A percentile compares a stretch with the other conserved stretches of the same genome.
phyloP scores from a whole-genome alignment of 2,329 filamentous ascomycete species.

The Coniochaeta ligniaria region DNA sequence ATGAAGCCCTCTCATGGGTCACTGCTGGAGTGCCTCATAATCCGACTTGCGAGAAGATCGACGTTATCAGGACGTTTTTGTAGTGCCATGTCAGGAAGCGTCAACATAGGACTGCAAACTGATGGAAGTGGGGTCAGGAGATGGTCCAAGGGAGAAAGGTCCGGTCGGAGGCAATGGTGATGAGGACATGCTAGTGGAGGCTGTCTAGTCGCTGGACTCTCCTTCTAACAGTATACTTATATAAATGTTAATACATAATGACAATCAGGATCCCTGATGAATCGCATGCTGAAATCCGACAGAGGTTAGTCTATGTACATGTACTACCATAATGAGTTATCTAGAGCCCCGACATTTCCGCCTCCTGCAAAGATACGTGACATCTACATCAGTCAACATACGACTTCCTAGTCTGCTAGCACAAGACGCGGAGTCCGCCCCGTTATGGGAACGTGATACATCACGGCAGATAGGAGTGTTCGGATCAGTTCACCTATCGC shows the following conservation, averaged over 20 bases:
- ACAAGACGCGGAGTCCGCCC: too few species aligned
- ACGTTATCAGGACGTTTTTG: conserved; percentile 10
- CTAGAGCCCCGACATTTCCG: too few species aligned
- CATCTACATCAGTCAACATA: too few species aligned
- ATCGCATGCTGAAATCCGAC: neutral
- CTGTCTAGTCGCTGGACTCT: neutral
- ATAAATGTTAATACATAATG: neutral
- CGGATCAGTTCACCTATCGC: neutral
- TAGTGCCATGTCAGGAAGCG: neutral
- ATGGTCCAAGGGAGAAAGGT: neutral
- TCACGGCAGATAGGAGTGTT: too few species aligned
- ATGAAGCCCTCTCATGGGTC: conserved; percentile 24
- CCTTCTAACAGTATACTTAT: neutral
- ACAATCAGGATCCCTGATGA: neutral
- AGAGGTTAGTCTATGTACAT: neutral
- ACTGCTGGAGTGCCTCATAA: conserved; percentile 20
- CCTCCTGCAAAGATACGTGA: too few species aligned
- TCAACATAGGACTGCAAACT: neutral
- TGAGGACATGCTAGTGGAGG: neutral
- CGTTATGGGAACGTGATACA: too few species aligned
- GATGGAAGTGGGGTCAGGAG: neutral
- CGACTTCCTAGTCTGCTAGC: too few species aligned
- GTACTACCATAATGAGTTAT: too few species aligned
- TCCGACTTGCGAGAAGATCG: conserved; percentile 25
- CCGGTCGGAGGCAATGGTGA: too few species aligned